Conservation (phyloP, 768 basidiomycete genomes). For the Mycena galopus region DNA sequence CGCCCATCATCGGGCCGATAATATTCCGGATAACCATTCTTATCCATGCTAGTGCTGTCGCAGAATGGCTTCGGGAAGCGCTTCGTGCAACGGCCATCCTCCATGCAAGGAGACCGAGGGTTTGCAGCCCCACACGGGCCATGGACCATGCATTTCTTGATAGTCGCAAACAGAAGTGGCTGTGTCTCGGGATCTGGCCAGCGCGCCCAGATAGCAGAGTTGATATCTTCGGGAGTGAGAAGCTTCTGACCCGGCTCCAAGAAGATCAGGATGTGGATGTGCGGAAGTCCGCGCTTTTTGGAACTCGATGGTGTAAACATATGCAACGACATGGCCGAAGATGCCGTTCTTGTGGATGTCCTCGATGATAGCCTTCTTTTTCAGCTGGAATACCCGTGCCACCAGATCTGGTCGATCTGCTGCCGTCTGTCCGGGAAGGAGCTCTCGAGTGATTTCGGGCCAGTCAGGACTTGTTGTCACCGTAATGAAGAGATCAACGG, state of each 20-base stretch:
- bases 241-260: conserved; percentile 37
- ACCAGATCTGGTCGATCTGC: too few relatives aligned
- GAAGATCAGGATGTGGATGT: conserved; percentile 58
- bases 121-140: conserved; percentile 48
- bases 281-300: conserved; percentile 57
- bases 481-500: too few relatives aligned
- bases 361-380: too few relatives aligned
- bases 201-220: conserved; percentile 50
- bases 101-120: conserved; percentile 30
- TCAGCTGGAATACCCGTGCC: too few relatives aligned
- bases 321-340: too few relatives aligned
- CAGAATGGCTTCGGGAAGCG: conserved; percentile 52
- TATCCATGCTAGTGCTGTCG: conserved; percentile 43
- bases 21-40: conserved; percentile 55
- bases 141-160: conserved; percentile 58
- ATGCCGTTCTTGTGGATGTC: too few relatives aligned
- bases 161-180: too few relatives aligned
- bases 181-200: conserved; percentile 50
- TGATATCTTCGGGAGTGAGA: conserved; percentile 42
- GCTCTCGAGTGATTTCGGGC: too few relatives aligned
- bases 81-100: conserved; percentile 53
- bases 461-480: too few relatives aligned
- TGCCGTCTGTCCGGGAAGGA: background rate
- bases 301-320: too few relatives aligned
- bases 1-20: conserved; percentile 36